Percentiles rank a stretch among this genome's conserved stretches.
Conservation (phyloP, 2,329 filamentous ascomycete genomes). For the Pyrenochaeta sp. region DNA sequence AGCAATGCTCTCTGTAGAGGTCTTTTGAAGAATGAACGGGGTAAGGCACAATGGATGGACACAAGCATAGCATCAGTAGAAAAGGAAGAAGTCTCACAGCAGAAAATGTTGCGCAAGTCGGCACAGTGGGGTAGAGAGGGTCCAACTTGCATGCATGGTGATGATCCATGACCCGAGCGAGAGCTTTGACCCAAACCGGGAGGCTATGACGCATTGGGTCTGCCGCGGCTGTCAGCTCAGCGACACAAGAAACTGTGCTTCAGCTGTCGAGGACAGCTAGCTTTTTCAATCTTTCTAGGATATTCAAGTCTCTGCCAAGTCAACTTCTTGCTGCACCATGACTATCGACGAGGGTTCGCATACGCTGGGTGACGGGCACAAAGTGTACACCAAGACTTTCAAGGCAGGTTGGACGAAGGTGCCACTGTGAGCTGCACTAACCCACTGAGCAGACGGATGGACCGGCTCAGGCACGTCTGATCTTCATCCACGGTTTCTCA, state of each 20-base stretch:
- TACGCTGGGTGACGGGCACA: conserved; percentile 60
- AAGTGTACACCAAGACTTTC: conserved; percentile 70
- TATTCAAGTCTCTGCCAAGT: neutral
- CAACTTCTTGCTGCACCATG: conserved; percentile 28
- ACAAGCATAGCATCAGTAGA: conserved; percentile 23
- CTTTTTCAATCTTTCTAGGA: neutral
- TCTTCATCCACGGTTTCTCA: conserved; percentile 90
- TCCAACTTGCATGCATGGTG: conserved; percentile 17
- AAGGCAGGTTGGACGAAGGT: conserved; percentile 50
- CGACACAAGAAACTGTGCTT: conserved; percentile 1
- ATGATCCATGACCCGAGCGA: conserved; percentile 15
- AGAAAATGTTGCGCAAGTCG: conserved; percentile 29
- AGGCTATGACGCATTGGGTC: conserved; percentile 18
- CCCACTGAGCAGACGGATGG: conserved; percentile 59
- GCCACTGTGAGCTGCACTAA: conserved; percentile 9
- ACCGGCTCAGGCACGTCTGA: conserved; percentile 71
- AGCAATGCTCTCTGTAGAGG: conserved; percentile 27
- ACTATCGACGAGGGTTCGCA: conserved; percentile 62
- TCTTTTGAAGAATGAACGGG: conserved; percentile 13
- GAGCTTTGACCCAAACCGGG: conserved; percentile 16
- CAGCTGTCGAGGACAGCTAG: neutral
- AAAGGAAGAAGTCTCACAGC: conserved; percentile 14
- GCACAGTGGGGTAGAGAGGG: conserved; percentile 22
- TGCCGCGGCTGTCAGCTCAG: conserved; percentile 10
- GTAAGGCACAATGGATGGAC: conserved; percentile 20